A percentile compares a stretch with the other conserved stretches of the same genome.
Evolutionary conservation across 2,329 filamentous ascomycete genomes (phyloP).

Genomic region (Penicillium sp.): DNA sequence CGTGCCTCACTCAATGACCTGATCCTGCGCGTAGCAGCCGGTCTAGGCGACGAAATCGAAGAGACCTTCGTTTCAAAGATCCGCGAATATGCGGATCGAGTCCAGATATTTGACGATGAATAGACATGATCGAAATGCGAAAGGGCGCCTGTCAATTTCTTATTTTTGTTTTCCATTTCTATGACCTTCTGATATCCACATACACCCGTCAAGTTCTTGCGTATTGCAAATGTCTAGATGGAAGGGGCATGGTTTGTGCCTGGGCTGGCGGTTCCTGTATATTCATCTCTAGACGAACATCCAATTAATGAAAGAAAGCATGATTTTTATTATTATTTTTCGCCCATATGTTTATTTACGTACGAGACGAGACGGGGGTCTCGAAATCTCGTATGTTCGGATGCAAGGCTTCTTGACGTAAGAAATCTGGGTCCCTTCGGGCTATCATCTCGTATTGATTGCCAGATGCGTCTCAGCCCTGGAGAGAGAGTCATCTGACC

Average conservation of each 20-base stretch:
- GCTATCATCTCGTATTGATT: not conserved
- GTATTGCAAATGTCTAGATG: not conserved
- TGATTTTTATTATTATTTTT: no score
- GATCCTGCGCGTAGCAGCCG: slow-evolving; percentile 80
- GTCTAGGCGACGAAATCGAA: slow-evolving; percentile 74
- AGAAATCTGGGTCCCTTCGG: not conserved
- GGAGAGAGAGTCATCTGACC: not conserved
- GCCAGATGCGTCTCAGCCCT: not conserved
- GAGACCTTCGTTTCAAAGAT: slow-evolving; percentile 81
- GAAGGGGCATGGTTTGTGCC: not conserved
- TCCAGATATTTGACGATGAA: slow-evolving; percentile 71
- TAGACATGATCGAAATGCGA: slow-evolving; percentile 4
- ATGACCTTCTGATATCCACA: not conserved
- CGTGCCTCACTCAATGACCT: slow-evolving; percentile 86
- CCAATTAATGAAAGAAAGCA: not conserved
- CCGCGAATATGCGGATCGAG: slow-evolving; percentile 73
- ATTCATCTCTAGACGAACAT: not conserved
- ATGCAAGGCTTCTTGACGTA: not conserved
- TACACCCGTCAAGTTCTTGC: not conserved
- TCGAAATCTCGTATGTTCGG: not conserved
- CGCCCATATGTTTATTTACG: not conserved
- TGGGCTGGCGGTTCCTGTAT: not conserved
- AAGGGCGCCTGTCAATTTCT: not conserved
- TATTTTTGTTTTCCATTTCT: not conserved
- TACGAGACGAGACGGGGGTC: not conserved